Conservation (phyloP, 139 green algal species). For the Chlamydomonas eustigma region DNA sequence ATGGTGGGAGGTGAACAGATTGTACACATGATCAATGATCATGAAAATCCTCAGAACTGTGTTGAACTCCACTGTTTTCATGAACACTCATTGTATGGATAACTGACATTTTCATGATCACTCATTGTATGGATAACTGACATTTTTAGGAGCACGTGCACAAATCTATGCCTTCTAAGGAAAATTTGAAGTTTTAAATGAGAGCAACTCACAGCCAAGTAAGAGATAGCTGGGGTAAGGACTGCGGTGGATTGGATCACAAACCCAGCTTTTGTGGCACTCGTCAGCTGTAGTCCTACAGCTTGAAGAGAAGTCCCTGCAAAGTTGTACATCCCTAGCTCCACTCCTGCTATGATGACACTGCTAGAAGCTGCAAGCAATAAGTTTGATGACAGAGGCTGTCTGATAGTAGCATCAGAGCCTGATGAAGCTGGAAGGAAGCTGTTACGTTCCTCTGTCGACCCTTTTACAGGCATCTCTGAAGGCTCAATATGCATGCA, state of each 20-base stretch:
- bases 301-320: slow-evolving; percentile 36
- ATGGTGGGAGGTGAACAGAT: too few species aligned
- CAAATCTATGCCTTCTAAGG: background rate
- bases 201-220: slow-evolving; percentile 28
- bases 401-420: background rate
- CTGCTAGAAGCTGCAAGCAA: background rate
- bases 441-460: background rate
- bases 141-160: background rate
- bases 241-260: slow-evolving; percentile 48
- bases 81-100: too few species aligned
- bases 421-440: background rate
- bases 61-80: too few species aligned
- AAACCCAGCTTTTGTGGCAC: slow-evolving; percentile 49
- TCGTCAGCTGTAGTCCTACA: slow-evolving; percentile 22
- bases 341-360: slow-evolving; percentile 19
- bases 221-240: slow-evolving; percentile 41
- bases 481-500: background rate
- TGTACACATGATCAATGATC: too few species aligned
- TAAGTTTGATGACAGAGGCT: too few species aligned
- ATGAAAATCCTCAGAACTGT: too few species aligned
- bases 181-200: too few species aligned
- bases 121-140: too few species aligned
- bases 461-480: background rate
- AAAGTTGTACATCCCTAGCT: slow-evolving; percentile 44
- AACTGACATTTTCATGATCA: too few species aligned